A percentile compares a stretch with the other conserved stretches of the same genome.
These are phyloP conservation scores for Moelleriella libera DNA, from an alignment of 2,329 filamentous ascomycete genomes.

Conservation along the genomic window DNA sequence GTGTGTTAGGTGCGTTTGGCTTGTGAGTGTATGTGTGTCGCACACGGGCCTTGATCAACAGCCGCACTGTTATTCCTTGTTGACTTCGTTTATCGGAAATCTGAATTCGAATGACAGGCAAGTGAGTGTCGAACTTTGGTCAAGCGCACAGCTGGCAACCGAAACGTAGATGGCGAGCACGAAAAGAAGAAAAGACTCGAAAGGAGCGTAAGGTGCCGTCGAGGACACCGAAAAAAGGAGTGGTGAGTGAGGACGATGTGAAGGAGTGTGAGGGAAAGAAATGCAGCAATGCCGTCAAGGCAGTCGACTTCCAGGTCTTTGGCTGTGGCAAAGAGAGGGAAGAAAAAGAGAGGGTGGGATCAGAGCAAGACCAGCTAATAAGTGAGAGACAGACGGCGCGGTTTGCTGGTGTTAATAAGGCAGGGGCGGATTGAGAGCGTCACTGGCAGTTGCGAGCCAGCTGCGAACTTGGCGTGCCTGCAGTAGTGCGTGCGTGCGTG, in stretches of 20 bases:
- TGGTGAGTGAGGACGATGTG: not conserved
- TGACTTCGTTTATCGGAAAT: not conserved
- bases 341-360: constrained; percentile 1
- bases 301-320: no score
- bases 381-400: not conserved
- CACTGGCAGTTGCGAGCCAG: not conserved
- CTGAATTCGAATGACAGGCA: not conserved
- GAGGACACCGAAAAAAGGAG: constrained; percentile 4
- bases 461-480: not conserved
- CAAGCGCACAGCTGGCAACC: no score
- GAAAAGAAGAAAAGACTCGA: not conserved
- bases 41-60: not conserved
- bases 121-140: no score
- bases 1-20: no score
- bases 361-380: not conserved
- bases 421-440: not conserved
- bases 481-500: not conserved
- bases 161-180: not conserved
- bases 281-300: no score
- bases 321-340: not conserved
- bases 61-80: not conserved
- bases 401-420: constrained; percentile 3
- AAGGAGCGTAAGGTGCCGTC: constrained; percentile 5
- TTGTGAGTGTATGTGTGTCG: not conserved
- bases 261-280: not conserved